Evolutionary conservation across 495 filamentous ascomycete genomes (phyloP), one percentile per base, ranked within the genome.

Genomic region (Echria macrotheca): DNA sequence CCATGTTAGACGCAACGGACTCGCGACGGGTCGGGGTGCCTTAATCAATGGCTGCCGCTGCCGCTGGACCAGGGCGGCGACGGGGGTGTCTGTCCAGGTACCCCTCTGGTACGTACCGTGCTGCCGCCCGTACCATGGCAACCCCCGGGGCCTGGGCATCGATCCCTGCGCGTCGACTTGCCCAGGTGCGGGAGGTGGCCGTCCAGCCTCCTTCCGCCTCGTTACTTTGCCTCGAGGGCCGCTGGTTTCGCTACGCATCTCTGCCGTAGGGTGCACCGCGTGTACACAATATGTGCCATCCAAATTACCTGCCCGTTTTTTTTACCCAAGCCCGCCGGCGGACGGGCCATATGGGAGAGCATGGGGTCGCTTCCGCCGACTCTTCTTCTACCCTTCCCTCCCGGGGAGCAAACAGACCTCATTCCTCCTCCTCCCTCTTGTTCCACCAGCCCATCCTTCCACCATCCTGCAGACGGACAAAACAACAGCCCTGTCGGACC

Each of bases 121-220:
- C 40, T 59, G 53, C 56, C 51, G 54, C 56, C 50, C 49, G 50
- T 53, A 49, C 44, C 44, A 54, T 59, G 31, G 44, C 9, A 45
- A 25, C 42, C 39, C 28, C 28, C 28, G 6, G 28, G 14, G n/a
- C n/a, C 44, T 35, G 18, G 44, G 29, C 44, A 24, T 23, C 29
- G 18, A 21, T 22, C 18, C 47, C 6, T 43, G 26, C 28, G 35
- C 25, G 21, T 17, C 22, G 23, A 17, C 6, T 15, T 6, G 22
- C 36, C 46, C 15, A n/a, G n/a, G n/a, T n/a, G n/a, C n/a, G n/a
- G n/a, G n/a, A n/a, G n/a, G n/a, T n/a, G n/a, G n/a, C n/a, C n/a
- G n/a, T n/a, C 33, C 37, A 25, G 21, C 23, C 47, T 50, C 47
- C 28, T 50, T n/a, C 31, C 17, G 17, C n/a, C 21, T 25, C 11